Conservation (phyloP, 2,329 filamentous ascomycete genomes). For the Corynespora cassiicola region DNA sequence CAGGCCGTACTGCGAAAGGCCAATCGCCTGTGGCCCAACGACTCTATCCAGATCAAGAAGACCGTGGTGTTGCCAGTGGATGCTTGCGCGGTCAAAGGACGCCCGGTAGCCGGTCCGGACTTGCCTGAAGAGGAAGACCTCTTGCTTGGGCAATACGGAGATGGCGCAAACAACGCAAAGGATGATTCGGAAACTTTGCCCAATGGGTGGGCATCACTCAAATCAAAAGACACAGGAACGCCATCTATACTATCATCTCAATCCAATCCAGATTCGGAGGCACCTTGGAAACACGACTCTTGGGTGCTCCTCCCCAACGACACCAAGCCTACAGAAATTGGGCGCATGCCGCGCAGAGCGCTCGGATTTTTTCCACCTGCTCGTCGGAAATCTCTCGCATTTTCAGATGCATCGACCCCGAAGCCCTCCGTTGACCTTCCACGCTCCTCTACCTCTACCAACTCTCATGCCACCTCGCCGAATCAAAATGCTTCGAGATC, state of each 20-base stretch:
- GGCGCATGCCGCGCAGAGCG: conserved; percentile 77
- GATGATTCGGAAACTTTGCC: conserved; percentile 31
- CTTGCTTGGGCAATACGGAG: conserved; percentile 36
- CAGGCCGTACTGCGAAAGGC: conserved; percentile 82
- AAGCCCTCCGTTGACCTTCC: conserved; percentile 69
- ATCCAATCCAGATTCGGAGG: conserved; percentile 62
- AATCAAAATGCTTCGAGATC: conserved; percentile 45
- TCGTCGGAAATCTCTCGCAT: conserved; percentile 80
- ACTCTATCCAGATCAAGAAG: conserved; percentile 84
- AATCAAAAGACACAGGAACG: conserved; percentile 39
- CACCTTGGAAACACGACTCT: conserved; percentile 82
- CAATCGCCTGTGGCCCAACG: conserved; percentile 94
- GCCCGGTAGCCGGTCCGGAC: conserved; percentile 53
- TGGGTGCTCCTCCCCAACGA: conserved; percentile 84
- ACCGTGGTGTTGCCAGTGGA: conserved; percentile 86
- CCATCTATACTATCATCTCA: conserved; percentile 37
- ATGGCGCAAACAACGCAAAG: conserved; percentile 22
- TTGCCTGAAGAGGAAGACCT: conserved; percentile 47
- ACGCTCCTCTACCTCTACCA: conserved; percentile 49
- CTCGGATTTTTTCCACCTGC: conserved; percentile 92
- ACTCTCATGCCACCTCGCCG: conserved; percentile 37
- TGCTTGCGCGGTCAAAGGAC: conserved; percentile 83
- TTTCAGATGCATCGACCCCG: conserved; percentile 70
- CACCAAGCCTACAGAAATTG: conserved; percentile 79
- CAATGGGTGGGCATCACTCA: conserved; percentile 46